phyloP scores from a whole-genome alignment of 108 stramenopile genomes.

The Ochromonas danica region DNA sequence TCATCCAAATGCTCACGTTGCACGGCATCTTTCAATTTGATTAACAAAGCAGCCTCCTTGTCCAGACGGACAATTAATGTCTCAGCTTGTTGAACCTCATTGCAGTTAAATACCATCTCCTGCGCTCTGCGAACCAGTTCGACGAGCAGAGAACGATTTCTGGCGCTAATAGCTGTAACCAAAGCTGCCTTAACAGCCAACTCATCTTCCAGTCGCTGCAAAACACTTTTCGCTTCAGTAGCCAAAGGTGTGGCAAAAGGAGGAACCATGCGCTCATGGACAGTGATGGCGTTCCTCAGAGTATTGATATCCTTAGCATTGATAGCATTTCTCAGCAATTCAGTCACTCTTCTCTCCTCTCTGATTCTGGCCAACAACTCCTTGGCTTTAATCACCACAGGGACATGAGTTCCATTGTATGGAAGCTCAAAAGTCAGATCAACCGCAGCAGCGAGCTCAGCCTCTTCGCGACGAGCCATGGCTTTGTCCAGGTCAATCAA shows the following conservation, averaged over 20 bases:
- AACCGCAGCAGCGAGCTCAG: slow-evolving; percentile 35
- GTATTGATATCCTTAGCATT: slow-evolving; percentile 41
- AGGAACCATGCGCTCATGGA: slow-evolving; percentile 38
- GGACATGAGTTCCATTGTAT: slow-evolving; percentile 39
- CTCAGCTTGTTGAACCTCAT: slow-evolving; percentile 47
- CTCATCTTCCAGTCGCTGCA: slow-evolving; percentile 50
- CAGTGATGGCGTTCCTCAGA: slow-evolving; percentile 45
- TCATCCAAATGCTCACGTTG: slow-evolving; percentile 17
- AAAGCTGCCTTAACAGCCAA: slow-evolving; percentile 43
- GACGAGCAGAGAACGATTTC: slow-evolving; percentile 46
- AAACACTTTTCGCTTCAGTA: slow-evolving; percentile 35
- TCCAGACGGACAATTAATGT: slow-evolving; percentile 51
- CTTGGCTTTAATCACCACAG: slow-evolving; percentile 44
- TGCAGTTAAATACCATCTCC: slow-evolving; percentile 30
- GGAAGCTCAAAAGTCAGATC: slow-evolving; percentile 45
- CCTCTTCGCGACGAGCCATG: slow-evolving; percentile 44
- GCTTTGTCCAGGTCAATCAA: slow-evolving; percentile 45
- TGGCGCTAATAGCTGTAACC: slow-evolving; percentile 38
- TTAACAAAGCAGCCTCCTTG: slow-evolving; percentile 53
- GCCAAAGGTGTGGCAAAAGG: slow-evolving; percentile 32
- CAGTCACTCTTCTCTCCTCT: slow-evolving; percentile 48
- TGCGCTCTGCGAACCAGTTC: slow-evolving; percentile 43
- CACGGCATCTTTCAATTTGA: slow-evolving; percentile 43
- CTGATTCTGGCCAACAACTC: slow-evolving; percentile 41
- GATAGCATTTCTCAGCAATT: slow-evolving; percentile 43